A percentile compares a stretch with the other conserved stretches of the same genome.
These are phyloP conservation scores for Hypoxylon fragiforme DNA, from an alignment of 495 filamentous ascomycete species.

Conservation along the genomic window DNA sequence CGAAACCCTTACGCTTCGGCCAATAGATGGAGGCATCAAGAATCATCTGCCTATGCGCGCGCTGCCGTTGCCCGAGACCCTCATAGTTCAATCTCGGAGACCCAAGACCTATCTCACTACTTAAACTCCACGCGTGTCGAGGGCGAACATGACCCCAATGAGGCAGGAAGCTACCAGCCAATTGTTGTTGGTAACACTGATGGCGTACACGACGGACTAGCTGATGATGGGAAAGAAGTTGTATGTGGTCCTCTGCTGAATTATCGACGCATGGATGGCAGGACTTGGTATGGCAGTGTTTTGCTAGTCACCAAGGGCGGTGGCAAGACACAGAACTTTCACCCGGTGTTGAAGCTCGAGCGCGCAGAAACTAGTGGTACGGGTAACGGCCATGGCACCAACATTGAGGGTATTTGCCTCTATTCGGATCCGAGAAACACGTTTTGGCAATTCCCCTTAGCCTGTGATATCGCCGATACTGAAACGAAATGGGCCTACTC, in stretches of 20 bases:
- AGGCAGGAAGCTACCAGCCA: conserved; percentile 42
- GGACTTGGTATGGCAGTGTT: conserved; percentile 81
- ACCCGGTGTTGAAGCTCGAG: conserved; percentile 39
- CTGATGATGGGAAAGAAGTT: conserved; percentile 58
- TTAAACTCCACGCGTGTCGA: conserved; percentile 53
- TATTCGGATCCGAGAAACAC: conserved; percentile 76
- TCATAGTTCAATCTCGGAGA: conserved; percentile 41
- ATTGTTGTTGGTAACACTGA: conserved; percentile 45
- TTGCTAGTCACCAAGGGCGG: conserved; percentile 75
- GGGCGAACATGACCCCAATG: conserved; percentile 29
- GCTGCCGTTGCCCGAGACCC: conserved; percentile 47
- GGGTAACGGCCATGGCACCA: conserved; percentile 33
- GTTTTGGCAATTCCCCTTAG: conserved; percentile 79
- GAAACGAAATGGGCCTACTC: conserved; percentile 66
- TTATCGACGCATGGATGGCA: conserved; percentile 77
- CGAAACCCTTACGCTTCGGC: conserved; percentile 54
- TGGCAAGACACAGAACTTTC: conserved; percentile 44
- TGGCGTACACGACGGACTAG: conserved; percentile 24
- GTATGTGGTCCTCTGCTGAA: conserved; percentile 83
- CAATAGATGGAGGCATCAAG: conserved; percentile 56
- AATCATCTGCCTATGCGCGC: conserved; percentile 51
- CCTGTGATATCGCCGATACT: conserved; percentile 55
- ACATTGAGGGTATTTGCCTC: conserved; percentile 61
- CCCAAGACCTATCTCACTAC: conserved; percentile 53
- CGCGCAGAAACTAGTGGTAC: conserved; percentile 30